Conservation (phyloP, 495 filamentous ascomycete species). For the Trypethelium eluteriae region DNA sequence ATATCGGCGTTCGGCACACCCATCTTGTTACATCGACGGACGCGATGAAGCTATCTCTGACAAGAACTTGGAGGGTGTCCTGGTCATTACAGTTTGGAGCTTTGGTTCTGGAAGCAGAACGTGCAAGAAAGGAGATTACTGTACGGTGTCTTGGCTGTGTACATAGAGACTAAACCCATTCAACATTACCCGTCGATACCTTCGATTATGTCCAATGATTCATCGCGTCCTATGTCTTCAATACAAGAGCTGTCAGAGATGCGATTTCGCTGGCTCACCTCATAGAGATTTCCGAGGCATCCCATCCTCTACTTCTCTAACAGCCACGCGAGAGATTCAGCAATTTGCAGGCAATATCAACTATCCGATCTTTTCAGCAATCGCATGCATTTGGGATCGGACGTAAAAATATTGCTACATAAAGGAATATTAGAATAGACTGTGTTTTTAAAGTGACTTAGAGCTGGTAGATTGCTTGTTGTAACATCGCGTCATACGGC, state of each 20-base stretch:
- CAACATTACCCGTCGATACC: not conserved
- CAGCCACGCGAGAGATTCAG: conserved; percentile 17
- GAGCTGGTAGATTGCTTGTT: not conserved
- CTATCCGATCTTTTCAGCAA: conserved; percentile 7
- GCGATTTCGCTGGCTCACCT: conserved; percentile 7
- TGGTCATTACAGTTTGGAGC: not conserved
- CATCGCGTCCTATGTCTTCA: not conserved
- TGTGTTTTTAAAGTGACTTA: too few relatives aligned
- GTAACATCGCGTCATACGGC: conserved; percentile 5
- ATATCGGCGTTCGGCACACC: conserved; percentile 99
- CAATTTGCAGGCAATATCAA: conserved; percentile 14
- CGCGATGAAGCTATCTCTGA: conserved; percentile 99
- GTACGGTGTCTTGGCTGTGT: not conserved
- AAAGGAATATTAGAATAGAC: not conserved
- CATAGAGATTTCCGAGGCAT: conserved; percentile 9
- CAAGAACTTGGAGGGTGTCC: conserved; percentile 46
- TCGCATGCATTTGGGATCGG: not conserved
- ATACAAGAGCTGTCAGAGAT: not conserved
- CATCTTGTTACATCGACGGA: conserved; percentile 92
- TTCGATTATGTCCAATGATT: not conserved
- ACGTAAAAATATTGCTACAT: conserved; percentile 17
- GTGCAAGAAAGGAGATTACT: not conserved
- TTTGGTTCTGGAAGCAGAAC: too few relatives aligned
- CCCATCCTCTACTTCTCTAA: conserved; percentile 13
- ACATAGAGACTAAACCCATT: not conserved